Base-by-base conservation (phyloP, 2,329 filamentous ascomycete species). In the Orbilia ellipsospora region DNA sequence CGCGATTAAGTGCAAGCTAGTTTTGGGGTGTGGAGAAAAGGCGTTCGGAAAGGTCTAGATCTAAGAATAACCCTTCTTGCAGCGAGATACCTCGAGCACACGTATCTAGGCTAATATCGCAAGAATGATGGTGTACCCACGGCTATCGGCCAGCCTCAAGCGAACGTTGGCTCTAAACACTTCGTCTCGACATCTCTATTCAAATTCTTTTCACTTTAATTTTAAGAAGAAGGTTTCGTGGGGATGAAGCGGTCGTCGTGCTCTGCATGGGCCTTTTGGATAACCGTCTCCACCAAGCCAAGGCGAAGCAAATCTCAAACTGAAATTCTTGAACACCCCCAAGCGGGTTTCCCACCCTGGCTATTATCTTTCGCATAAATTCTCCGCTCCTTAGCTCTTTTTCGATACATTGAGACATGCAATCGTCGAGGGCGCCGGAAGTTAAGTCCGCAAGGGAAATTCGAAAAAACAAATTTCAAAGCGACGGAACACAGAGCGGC, bases 131-230 rank as follows among this genome's bases (percentile, higher is more conserved):
- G 55, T 48, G 66, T 70, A 70, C 63, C 57, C 66, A 70, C 66
- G 66, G 66, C 62, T 70, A 50, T 63, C 66, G 57, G 66, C 28
- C 66, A 70, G 66, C 66, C 66, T 70, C 66, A 70, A 70, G 66
- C 66, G 66, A 70, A 70, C 66, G 66, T 70, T 69, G 56, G 42
- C 50, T 57, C n/a, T 50, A 36, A 31, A 45, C n/a, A n/a, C 50
- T 36, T 36, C 40, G 62, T 62, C 66, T 63, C 66, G 57, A 70
- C 57, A 45, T 15, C 13, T 48, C 44, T 44, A 15, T 48, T n/a
- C 7, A 48, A 18, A 48, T 13, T 13, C 5, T 13, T 45, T 48
- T 48, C 16, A 36, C 23, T 23, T 23, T 23, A 23, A 23, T 23
- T 23, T 23, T 23, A 23, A 23, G 23, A 23, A 23, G 4, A 23